Conservation (phyloP, 495 filamentous ascomycete genomes). For the Bacidia gigantensis region DNA sequence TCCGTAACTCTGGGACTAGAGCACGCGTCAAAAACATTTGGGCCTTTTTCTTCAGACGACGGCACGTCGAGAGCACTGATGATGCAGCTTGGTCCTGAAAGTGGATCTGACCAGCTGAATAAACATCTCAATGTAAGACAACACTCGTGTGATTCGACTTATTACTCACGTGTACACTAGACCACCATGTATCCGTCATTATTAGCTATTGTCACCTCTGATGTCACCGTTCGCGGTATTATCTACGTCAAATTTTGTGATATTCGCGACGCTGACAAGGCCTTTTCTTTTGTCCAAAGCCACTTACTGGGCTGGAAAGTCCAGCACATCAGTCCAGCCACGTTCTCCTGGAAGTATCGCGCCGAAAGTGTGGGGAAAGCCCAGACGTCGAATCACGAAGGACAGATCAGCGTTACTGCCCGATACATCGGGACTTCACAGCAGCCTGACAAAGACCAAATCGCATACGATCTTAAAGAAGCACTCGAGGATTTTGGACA, state of each 20-base stretch:
- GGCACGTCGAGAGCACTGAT: constrained; percentile 15
- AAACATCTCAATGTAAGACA: constrained; percentile 18
- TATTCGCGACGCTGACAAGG: constrained; percentile 40
- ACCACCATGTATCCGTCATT: constrained; percentile 12
- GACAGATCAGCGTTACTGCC: constrained; percentile 36
- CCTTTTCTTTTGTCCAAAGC: constrained; percentile 31
- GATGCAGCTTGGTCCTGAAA: constrained; percentile 9
- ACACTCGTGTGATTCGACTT: neutral
- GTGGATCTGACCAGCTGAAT: constrained; percentile 9
- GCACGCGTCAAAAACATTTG: neutral
- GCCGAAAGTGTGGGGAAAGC: constrained; percentile 13
- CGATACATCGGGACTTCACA: constrained; percentile 17
- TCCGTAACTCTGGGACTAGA: too few relatives aligned
- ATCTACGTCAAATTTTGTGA: constrained; percentile 45
- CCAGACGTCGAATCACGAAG: constrained; percentile 29
- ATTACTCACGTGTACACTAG: constrained; percentile 11
- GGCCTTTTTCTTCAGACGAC: constrained; percentile 16
- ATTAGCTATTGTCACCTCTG: constrained; percentile 12
- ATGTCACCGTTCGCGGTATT: constrained; percentile 22
- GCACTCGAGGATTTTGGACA: constrained; percentile 40
- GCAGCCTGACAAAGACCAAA: constrained; percentile 15
- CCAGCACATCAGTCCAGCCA: constrained; percentile 32
- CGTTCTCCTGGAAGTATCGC: constrained; percentile 23
- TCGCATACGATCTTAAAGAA: constrained; percentile 26
- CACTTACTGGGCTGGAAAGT: constrained; percentile 35